A percentile compares a stretch with the other conserved stretches of the same genome.
phyloP scores from a whole-genome alignment of 163 green algal species.

The Coccomyxa subellipsoidea region DNA sequence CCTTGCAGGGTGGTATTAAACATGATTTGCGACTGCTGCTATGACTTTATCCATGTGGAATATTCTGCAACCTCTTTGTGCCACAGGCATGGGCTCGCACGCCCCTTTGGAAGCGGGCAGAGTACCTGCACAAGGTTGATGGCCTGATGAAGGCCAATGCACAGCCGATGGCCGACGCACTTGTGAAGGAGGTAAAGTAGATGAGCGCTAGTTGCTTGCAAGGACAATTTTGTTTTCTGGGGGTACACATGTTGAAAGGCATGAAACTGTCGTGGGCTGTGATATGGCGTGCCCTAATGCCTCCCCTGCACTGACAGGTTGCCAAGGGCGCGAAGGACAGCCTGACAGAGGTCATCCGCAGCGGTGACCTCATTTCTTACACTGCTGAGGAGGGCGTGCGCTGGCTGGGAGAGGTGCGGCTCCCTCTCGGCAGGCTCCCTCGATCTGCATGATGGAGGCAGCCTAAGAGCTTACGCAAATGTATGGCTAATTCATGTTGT shows the following conservation, averaged over 20 bases:
- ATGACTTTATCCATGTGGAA: too few relatives aligned
- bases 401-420: constrained; percentile 11
- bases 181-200: constrained; percentile 12
- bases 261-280: background rate
- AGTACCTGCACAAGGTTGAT: constrained; percentile 79
- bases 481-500: too few relatives aligned
- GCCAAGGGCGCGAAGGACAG: constrained; percentile 86
- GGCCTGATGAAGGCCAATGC: constrained; percentile 76
- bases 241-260: background rate
- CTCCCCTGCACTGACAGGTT: constrained; percentile 58
- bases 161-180: constrained; percentile 79
- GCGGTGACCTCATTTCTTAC: constrained; percentile 89
- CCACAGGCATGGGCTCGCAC: constrained; percentile 70
- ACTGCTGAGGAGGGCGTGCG: constrained; percentile 79
- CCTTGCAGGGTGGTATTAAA: too few relatives aligned
- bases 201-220: background rate
- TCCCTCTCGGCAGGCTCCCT: background rate
- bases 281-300: background rate
- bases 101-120: constrained; percentile 84
- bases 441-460: background rate
- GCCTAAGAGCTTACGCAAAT: too few relatives aligned
- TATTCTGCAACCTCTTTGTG: background rate
- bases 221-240: background rate
- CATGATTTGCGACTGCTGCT: too few relatives aligned
- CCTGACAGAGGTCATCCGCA: constrained; percentile 80